Evolutionary conservation across 352 stramenopile species (phyloP), one percentile per base, ranked within the genome.

Genomic region (Pythium aphanidermatum): DNA sequence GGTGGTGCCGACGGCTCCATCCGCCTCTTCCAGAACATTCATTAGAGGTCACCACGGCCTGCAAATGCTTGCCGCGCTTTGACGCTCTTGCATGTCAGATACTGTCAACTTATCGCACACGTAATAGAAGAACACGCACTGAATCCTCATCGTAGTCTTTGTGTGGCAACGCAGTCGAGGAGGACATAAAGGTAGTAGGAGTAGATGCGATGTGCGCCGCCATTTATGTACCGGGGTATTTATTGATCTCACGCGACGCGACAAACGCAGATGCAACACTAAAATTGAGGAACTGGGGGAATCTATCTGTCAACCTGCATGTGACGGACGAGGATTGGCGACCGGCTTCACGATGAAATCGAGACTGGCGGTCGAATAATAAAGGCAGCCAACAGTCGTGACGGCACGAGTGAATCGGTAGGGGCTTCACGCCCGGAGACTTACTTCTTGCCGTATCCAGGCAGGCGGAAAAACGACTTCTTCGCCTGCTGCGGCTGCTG

Each of bases 21-120:
- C 52, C 88, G 95, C 40, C 77, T 99, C 40, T 98, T 95, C 67
- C 95, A 98, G 65, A 98, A 98, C 74, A 96, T 98, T 79, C 86
- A 96, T 59, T 95, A 83, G 60, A 51, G 33, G 17, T 11, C 14
- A 7, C 24, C 25, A 2, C 17, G 6, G 34, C 16, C 30, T 42
- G 13, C 16, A 19, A 14, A 50, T 11, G n/a, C 27, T 5, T 4
- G 11, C 29, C 16, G 5, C 19, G 13, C 21, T 39, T 39, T 25
- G 14, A 13, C 28, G 28, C 13, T 13, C 12, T 32, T 44, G 37
- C 37, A 29, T 32, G 37, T 44, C 37, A 29, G 37, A 44, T 44
- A 31, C 37, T 57, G 49, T 50, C 49, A 57, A 45, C 32, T 50
- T 50, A 51, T 57, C 32, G 36, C 46, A 35, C n/a, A n/a, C 40